Base-by-base conservation (phyloP, 2,329 filamentous ascomycete species). In the Penicillium sp. region DNA sequence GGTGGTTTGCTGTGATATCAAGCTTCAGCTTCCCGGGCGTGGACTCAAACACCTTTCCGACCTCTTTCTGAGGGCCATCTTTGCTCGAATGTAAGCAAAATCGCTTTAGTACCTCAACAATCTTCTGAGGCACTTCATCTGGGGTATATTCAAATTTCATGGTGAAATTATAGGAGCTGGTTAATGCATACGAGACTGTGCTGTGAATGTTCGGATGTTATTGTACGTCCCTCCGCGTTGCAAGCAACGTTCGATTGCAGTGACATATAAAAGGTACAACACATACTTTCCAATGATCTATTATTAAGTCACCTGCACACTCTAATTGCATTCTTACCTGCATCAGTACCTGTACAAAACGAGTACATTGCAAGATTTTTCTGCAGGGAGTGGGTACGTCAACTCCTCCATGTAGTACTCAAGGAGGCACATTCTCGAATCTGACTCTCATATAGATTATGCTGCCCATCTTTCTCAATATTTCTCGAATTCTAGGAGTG, bases 141-240 rank as follows among this genome's bases (percentile, higher is more conserved):
- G 51, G 46, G 2, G 26, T n/a, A 7, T 54, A 54, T 50, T 54
- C 51, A 27, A 54, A 54, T 32, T 23, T 34, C 51, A 54, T 54
- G 5, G n/a, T 34, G 3, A 44, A 29, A 30, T 14, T 5, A 26
- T 6, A 40, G 27, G 5, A 46, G 36, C 7, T 18, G 2, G 8
- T 14, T 27, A 8, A 30, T 38, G 19, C 16, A 18, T 29, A 29
- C 4, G 11, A 6, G 27, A 19, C 19, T 43, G 30, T 8, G 11
- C 23, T 14, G 16, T 19, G 18, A 10, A 8, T 27, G 39, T 23
- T 42, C 27, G 30, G 40, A 36, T 44, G 7, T 36, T 43, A 35
- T 50, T 49, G 7, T 6, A 40, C n/a, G 19, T 49, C 18, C 32
- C 45, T 47, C n/a, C n/a, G n/a, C 27, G 36, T 32, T 11, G 19